Percentiles rank a stretch among this genome's conserved stretches.
These are phyloP conservation scores for Agrocybe pediades DNA, from an alignment of 768 basidiomycete genomes.

Conservation along the genomic window DNA sequence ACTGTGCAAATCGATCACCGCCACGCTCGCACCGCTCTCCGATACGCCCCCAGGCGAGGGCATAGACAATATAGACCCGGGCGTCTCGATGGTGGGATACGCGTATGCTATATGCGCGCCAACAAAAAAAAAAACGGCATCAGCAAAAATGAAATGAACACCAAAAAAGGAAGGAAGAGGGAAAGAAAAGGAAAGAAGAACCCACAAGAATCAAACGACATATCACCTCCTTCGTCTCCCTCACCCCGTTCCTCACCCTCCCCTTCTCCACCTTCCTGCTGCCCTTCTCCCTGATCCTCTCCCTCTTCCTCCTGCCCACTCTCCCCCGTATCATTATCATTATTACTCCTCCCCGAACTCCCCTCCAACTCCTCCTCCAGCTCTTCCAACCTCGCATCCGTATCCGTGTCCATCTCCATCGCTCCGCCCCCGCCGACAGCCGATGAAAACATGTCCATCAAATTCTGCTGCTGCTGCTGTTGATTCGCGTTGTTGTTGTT, in stretches of 20 bases:
- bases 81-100: constrained; percentile 50
- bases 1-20: constrained; percentile 15
- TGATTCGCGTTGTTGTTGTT: too few relatives aligned
- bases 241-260: neutral
- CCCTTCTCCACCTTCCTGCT: too few relatives aligned
- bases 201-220: constrained; percentile 15
- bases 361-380: neutral
- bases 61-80: constrained; percentile 34
- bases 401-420: neutral
- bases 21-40: constrained; percentile 26
- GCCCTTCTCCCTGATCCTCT: neutral
- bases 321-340: neutral
- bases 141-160: constrained; percentile 6
- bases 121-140: too few relatives aligned
- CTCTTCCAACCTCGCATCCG: neutral
- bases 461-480: too few relatives aligned
- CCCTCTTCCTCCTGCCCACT: neutral
- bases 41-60: constrained; percentile 38
- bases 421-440: constrained; percentile 14
- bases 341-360: too few relatives aligned
- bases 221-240: neutral
- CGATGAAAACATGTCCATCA: constrained; percentile 2
- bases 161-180: neutral
- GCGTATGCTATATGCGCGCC: constrained; percentile 31
- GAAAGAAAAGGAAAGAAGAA: neutral